Base-by-base conservation (phyloP, 108 stramenopile genomes). In the Epithemia pelagica region DNA sequence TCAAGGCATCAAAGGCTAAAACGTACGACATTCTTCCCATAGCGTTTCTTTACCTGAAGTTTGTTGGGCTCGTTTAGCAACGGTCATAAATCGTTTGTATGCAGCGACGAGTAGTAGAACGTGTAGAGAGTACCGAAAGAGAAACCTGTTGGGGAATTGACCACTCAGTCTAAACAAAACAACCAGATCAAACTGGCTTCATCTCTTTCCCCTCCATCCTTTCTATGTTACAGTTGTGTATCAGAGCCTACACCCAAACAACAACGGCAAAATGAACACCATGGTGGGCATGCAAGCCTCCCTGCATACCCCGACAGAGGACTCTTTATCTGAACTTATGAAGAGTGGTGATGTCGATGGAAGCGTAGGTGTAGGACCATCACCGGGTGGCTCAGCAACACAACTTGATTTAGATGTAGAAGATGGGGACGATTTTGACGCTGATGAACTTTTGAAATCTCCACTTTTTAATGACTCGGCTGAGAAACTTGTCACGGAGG, bases 221-320 rank as follows among this genome's bases (percentile, higher is more conserved):
- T n/a, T n/a, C n/a, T n/a, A n/a, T n/a, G n/a, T n/a, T n/a, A n/a
- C n/a, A n/a, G n/a, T n/a, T n/a, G n/a, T n/a, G n/a, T n/a, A n/a
- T n/a, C n/a, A n/a, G n/a, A n/a, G n/a, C n/a, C n/a, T n/a, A n/a
- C n/a, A n/a, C n/a, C n/a, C n/a, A n/a, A n/a, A n/a, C 37, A 15
- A 46, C 5, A 46, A 15, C 37, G 15, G 37, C 37, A 58, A 58
- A 8, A 58, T 58, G 56, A 58, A 58, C 56, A 58, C 56, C 7
- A 58, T 58, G 56, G 56, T 58, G 26, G 56, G 56, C 22, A 58
- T 58, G 56, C 56, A 58, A 58, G 56, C 56, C 8, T 58, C 56
- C 26, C 21, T 58, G 22, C 56, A 58, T 21, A 23, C 22, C 8
- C 22, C 56, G 21, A 58, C 26, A 5, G 26, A 27, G 8, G 56